These are phyloP conservation scores for Nevesoporus exiguus DNA, from an alignment of 768 basidiomycete species.

Conservation along the genomic window DNA sequence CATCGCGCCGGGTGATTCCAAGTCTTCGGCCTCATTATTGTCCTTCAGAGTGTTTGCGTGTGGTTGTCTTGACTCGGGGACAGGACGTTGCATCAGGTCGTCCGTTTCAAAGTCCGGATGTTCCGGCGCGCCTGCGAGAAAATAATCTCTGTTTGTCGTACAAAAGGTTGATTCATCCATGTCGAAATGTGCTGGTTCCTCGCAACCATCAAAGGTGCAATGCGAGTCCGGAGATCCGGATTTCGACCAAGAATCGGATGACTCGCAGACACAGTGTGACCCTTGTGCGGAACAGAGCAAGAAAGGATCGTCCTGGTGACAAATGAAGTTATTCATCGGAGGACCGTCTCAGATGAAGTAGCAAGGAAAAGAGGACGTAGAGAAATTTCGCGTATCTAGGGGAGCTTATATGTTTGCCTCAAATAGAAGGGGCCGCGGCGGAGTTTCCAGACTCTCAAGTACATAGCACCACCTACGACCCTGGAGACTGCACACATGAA, in stretches of 20 bases:
- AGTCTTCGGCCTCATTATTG: background rate
- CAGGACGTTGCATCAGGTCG: background rate
- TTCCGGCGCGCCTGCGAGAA: background rate
- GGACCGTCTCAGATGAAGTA: background rate
- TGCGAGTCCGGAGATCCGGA: background rate
- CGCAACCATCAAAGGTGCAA: background rate
- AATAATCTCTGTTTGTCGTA: background rate
- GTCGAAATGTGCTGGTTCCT: background rate
- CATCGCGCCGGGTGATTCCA: constrained; percentile 1
- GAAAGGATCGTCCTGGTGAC: no score
- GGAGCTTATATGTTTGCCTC: background rate
- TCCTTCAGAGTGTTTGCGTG: constrained; percentile 8
- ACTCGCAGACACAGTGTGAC: constrained; percentile 7
- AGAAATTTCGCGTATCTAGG: background rate
- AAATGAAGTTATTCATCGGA: constrained; percentile 7
- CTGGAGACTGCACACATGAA: no score
- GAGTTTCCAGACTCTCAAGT: background rate
- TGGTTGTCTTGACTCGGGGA: background rate
- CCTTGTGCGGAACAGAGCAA: background rate
- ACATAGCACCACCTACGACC: no score
- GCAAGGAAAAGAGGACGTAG: background rate
- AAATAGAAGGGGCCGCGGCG: constrained; percentile 4
- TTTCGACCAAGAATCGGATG: constrained; percentile 7
- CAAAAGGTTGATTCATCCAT: background rate
- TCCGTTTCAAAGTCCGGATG: background rate